Percentiles rank a stretch among this genome's conserved stretches.
These are phyloP conservation scores for Sarocladium kiliense DNA, from an alignment of 2,329 filamentous ascomycete species.

Conservation along the genomic window DNA sequence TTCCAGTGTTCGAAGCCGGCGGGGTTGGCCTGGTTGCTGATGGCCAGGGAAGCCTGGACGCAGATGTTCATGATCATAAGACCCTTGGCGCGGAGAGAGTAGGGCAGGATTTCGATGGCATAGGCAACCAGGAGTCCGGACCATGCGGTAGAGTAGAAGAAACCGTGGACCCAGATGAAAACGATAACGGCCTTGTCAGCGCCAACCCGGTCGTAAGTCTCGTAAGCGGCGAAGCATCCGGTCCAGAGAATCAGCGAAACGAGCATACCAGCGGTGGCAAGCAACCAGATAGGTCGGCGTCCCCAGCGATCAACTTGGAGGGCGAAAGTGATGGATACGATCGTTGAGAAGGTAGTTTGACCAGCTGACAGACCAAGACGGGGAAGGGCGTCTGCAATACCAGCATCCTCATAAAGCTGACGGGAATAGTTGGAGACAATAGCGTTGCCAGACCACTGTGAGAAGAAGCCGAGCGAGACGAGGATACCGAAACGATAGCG, in stretches of 20 bases:
- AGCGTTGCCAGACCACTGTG: slow-evolving; percentile 60
- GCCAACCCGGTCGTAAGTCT: slow-evolving; percentile 27
- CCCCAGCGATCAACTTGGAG: slow-evolving; percentile 35
- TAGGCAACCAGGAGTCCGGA: slow-evolving; percentile 20
- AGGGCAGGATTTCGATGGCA: slow-evolving; percentile 21
- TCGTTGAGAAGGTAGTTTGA: slow-evolving; percentile 49
- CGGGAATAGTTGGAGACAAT: slow-evolving; percentile 61
- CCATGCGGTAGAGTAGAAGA: slow-evolving; percentile 19
- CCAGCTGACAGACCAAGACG: slow-evolving; percentile 45
- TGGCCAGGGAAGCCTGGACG: slow-evolving; percentile 13
- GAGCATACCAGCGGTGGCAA: slow-evolving; percentile 36
- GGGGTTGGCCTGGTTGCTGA: slow-evolving; percentile 17
- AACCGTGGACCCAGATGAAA: slow-evolving; percentile 46
- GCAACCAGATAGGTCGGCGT: slow-evolving; percentile 43
- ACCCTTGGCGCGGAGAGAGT: slow-evolving; percentile 20
- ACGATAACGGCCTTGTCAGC: slow-evolving; percentile 45
- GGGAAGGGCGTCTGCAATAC: slow-evolving; percentile 46
- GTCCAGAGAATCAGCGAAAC: slow-evolving; percentile 39
- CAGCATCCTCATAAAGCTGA: slow-evolving; percentile 50
- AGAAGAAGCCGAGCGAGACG: slow-evolving; percentile 57
- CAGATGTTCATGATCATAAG: slow-evolving; percentile 18
- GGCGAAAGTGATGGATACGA: slow-evolving; percentile 46
- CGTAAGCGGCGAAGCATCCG: slow-evolving; percentile 40
- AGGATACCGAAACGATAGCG: slow-evolving; percentile 55
- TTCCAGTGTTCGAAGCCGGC: slow-evolving; percentile 16